phyloP scores from a whole-genome alignment of 306 rosid genomes.

The Acacia melanoxylon region DNA sequence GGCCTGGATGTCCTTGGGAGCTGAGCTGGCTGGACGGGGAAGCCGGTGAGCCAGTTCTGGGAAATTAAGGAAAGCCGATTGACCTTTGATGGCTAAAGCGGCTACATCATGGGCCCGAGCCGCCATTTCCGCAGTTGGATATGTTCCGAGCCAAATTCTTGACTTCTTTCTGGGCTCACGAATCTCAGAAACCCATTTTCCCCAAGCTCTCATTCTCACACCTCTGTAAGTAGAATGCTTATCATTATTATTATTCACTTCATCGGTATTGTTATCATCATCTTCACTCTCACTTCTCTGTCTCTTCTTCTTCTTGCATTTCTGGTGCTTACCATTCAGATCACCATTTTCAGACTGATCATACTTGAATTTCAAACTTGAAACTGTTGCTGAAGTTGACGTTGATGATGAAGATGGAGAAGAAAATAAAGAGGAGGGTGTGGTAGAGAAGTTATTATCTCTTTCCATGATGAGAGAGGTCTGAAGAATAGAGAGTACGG shows the following conservation, averaged over 20 bases:
- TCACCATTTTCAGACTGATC: not conserved
- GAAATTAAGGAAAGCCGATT: slow-evolving; percentile 77
- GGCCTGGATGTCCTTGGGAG: slow-evolving; percentile 84
- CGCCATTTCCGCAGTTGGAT: slow-evolving; percentile 87
- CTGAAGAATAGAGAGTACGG: slow-evolving; percentile 34
- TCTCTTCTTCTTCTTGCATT: slow-evolving; percentile 43
- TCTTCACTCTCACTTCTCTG: slow-evolving; percentile 24
- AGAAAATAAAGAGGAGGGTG: slow-evolving; percentile 17
- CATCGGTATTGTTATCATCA: not conserved
- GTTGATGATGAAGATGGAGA: slow-evolving; percentile 21
- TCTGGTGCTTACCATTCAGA: slow-evolving; percentile 24
- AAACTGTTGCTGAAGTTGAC: slow-evolving; percentile 13
- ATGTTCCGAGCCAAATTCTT: slow-evolving; percentile 92
- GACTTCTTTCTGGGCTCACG: slow-evolving; percentile 89
- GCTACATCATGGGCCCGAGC: slow-evolving; percentile 97
- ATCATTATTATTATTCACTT: not conserved
- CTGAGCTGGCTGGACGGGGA: slow-evolving; percentile 62
- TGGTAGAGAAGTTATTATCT: slow-evolving; percentile 11
- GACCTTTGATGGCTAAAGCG: slow-evolving; percentile 78
- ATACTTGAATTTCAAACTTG: slow-evolving; percentile 21
- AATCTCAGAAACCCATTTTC: slow-evolving; percentile 90
- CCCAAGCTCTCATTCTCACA: slow-evolving; percentile 85
- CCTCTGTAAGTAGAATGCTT: slow-evolving; percentile 70
- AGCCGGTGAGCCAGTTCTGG: slow-evolving; percentile 60
- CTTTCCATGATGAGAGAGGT: slow-evolving; percentile 38